Conservation (phyloP, 2,329 filamentous ascomycete species). For the Pseudofabraea citricarpa region DNA sequence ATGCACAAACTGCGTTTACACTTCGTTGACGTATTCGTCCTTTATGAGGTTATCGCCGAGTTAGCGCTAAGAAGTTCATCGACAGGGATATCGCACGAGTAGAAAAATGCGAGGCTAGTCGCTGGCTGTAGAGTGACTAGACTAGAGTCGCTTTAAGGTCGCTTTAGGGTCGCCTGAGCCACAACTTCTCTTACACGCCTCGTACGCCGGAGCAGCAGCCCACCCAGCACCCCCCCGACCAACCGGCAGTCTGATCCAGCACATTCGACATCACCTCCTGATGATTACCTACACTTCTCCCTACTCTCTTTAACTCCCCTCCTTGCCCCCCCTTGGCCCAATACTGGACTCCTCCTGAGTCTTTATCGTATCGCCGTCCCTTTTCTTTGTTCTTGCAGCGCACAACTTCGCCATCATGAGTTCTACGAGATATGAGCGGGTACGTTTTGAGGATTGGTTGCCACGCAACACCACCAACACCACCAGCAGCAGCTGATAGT, state of each 20-base stretch:
- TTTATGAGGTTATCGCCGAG: no score
- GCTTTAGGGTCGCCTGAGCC: no score
- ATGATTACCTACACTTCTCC: constrained; percentile 6
- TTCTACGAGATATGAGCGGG: constrained; percentile 48
- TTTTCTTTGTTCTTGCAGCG: constrained; percentile 19
- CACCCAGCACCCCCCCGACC: background rate
- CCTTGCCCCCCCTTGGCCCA: constrained; percentile 14
- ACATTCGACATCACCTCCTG: background rate
- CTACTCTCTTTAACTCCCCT: constrained; percentile 9
- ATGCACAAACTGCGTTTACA: no score
- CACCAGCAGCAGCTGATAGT: background rate
- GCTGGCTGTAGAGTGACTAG: no score
- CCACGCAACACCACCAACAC: constrained; percentile 14
- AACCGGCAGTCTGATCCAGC: no score
- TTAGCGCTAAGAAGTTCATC: no score
- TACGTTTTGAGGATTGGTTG: constrained; percentile 30
- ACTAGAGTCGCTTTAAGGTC: no score
- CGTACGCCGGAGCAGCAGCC: no score
- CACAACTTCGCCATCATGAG: constrained; percentile 18
- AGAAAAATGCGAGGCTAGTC: no score
- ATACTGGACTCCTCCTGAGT: constrained; percentile 9
- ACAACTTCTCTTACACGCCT: no score
- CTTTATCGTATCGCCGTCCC: constrained; percentile 6
- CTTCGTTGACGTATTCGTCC: no score
- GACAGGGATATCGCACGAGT: no score